Evolutionary conservation across 2,329 filamentous ascomycete species (phyloP).

Genomic region (Mycosphaerelloides madeirae): DNA sequence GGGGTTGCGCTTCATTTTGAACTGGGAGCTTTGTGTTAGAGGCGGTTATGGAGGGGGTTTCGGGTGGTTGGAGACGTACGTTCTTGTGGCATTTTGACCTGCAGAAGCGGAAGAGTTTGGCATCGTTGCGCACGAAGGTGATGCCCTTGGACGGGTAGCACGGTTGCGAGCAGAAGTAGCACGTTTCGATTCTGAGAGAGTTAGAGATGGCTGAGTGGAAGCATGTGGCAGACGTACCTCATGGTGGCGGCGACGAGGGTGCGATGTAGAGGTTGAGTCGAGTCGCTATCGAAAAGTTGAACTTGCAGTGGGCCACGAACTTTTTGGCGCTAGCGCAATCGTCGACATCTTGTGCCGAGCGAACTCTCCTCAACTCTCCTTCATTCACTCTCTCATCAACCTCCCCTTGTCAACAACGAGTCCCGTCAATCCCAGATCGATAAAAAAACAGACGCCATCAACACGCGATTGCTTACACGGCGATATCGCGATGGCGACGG

Average conservation of each 20-base stretch:
- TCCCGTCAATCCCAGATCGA: too few relatives aligned
- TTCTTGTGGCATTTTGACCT: constrained; percentile 63
- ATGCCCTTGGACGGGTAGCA: constrained; percentile 62
- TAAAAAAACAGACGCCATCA: too few relatives aligned
- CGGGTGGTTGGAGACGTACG: constrained; percentile 22
- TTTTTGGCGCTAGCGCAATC: constrained; percentile 1
- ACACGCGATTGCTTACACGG: too few relatives aligned
- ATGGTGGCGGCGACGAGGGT: not conserved
- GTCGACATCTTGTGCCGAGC: not conserved
- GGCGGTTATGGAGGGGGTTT: not conserved
- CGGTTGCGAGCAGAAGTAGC: constrained; percentile 67
- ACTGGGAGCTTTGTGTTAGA: constrained; percentile 42
- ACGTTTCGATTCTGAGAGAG: constrained; percentile 54
- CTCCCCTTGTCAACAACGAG: too few relatives aligned
- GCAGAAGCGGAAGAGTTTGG: constrained; percentile 63
- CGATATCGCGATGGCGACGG: constrained; percentile 50
- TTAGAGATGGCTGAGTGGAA: constrained; percentile 1
- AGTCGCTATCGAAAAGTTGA: not conserved
- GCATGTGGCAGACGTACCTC: not conserved
- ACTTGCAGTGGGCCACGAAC: constrained; percentile 2
- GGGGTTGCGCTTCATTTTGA: constrained; percentile 98
- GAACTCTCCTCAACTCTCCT: not conserved
- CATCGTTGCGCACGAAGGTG: constrained; percentile 64
- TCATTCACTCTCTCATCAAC: not conserved
- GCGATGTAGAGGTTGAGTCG: not conserved